phyloP scores from a whole-genome alignment of 1,284 basidiomycete genomes.

The Ganoderma lingzhi region DNA sequence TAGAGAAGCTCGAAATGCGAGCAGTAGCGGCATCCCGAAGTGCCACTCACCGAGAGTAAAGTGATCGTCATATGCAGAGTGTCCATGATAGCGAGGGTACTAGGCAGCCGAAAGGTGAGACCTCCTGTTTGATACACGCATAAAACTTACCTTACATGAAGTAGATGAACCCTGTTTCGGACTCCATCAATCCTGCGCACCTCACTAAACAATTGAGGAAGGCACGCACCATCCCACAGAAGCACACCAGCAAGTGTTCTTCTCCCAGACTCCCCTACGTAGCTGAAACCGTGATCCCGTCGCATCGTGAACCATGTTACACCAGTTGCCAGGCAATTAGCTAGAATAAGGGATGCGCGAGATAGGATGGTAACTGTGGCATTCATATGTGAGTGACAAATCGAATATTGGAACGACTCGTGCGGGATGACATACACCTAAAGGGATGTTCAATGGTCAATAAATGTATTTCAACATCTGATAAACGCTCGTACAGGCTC shows the following conservation, averaged over 20 bases:
- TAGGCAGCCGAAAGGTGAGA: neutral
- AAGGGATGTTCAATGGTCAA: neutral
- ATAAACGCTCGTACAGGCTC: neutral
- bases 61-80: constrained; percentile 1
- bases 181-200: neutral
- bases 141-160: constrained; percentile 4
- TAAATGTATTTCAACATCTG: neutral
- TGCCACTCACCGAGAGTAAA: neutral
- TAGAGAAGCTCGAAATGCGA: neutral
- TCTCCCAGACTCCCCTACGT: neutral
- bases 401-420: neutral
- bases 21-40: neutral
- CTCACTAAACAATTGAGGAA: neutral
- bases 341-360: neutral
- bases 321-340: neutral
- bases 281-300: neutral
- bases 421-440: neutral
- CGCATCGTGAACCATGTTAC: neutral
- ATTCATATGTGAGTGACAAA: neutral
- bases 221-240: neutral
- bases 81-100: neutral
- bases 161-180: neutral
- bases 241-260: neutral
- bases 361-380: neutral
- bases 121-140: no score